phyloP scores from a whole-genome alignment of 192 early-diverging fungal genomes.

The Haplosporangium gracile region DNA sequence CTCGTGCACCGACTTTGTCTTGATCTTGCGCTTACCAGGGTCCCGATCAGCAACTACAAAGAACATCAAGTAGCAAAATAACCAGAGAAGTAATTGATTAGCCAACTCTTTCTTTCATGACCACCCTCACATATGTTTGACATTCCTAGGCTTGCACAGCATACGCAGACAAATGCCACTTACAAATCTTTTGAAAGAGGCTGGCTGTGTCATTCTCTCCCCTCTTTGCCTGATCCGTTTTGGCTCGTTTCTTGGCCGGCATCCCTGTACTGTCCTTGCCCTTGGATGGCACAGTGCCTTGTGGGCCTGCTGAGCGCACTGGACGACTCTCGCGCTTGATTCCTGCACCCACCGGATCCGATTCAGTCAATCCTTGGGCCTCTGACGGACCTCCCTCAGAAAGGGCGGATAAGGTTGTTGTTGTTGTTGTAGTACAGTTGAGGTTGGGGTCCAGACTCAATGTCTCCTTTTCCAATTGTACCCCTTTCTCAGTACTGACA shows the following conservation, averaged over 20 bases:
- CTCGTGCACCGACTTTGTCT: slow-evolving; percentile 53
- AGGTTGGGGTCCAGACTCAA: not conserved
- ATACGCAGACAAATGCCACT: not conserved
- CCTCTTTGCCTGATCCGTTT: slow-evolving; percentile 27
- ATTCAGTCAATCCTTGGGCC: not conserved
- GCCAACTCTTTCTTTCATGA: not conserved
- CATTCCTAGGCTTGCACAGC: not conserved
- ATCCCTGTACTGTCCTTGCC: slow-evolving; percentile 14
- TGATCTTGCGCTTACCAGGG: slow-evolving; percentile 61
- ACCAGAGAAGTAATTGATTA: not conserved
- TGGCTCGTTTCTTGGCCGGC: slow-evolving; percentile 46
- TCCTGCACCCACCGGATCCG: slow-evolving; percentile 7
- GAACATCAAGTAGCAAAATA: not conserved
- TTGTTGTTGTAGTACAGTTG: not conserved
- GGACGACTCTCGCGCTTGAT: slow-evolving; percentile 35
- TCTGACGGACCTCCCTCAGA: slow-evolving; percentile 4
- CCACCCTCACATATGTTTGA: not conserved
- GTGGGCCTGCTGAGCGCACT: not conserved
- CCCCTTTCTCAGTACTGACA: slow-evolving; percentile 20
- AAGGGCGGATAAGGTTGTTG: not conserved
- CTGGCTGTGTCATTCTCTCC: slow-evolving; percentile 46
- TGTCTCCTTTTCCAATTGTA: not conserved
- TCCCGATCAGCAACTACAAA: slow-evolving; percentile 60
- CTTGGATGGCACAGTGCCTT: slow-evolving; percentile 1
- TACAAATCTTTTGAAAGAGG: slow-evolving; percentile 57